These are phyloP conservation scores for Dichotomocladium elegans DNA, from an alignment of 371 early-diverging fungal species.

Conservation along the genomic window DNA sequence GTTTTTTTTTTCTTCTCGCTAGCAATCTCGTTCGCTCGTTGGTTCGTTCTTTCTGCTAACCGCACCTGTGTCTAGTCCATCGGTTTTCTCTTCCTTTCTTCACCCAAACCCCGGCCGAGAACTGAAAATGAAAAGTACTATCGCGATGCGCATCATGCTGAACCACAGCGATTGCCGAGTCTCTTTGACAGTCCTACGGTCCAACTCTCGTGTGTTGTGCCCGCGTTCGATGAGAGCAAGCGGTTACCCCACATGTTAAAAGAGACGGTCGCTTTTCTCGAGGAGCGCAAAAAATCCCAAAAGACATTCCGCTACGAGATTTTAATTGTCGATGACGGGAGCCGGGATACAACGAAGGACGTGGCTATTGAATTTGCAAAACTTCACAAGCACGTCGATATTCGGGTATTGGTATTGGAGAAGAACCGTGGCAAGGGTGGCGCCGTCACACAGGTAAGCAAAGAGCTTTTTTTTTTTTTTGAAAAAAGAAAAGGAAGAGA, in stretches of 20 bases:
- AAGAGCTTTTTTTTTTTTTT: neutral
- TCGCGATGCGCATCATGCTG: conserved; percentile 25
- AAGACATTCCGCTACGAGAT: conserved; percentile 71
- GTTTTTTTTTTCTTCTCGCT: neutral
- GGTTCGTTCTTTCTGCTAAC: too few relatives aligned
- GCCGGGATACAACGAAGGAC: conserved; percentile 70
- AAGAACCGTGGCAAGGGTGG: conserved; percentile 94
- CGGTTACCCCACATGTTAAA: conserved; percentile 82
- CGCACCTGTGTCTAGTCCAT: conserved; percentile 22
- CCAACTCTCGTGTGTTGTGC: conserved; percentile 81
- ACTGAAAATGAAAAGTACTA: conserved; percentile 56
- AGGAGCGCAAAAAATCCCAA: conserved; percentile 34
- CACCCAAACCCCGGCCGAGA: conserved; percentile 51
- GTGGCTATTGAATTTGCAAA: conserved; percentile 68
- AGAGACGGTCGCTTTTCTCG: conserved; percentile 71
- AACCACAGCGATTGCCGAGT: conserved; percentile 27
- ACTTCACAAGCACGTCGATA: conserved; percentile 43
- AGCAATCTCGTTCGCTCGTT: too few relatives aligned
- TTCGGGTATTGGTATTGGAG: conserved; percentile 75
- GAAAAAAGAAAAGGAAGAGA: neutral
- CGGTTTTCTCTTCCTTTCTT: conserved; percentile 31
- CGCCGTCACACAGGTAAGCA: conserved; percentile 81
- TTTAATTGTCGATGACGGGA: conserved; percentile 90
- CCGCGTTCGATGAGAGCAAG: conserved; percentile 88
- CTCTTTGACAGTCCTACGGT: conserved; percentile 49